A percentile compares a stretch with the other conserved stretches of the same genome.
These are phyloP conservation scores for Phialemonium atrogriseum DNA, from an alignment of 2,329 filamentous ascomycete genomes.

Conservation along the genomic window DNA sequence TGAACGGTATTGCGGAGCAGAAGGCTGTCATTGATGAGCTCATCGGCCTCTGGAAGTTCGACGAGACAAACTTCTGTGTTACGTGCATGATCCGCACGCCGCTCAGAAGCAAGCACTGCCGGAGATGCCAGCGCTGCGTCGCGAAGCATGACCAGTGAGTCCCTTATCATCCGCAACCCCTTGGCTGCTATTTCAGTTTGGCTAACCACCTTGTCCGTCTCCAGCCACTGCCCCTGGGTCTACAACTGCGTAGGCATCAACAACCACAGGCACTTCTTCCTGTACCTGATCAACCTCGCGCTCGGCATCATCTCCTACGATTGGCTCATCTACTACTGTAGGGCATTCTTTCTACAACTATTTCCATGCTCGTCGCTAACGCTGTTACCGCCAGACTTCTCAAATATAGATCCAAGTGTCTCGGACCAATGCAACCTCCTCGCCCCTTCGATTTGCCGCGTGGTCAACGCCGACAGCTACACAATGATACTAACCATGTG, in stretches of 20 bases:
- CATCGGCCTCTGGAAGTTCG: constrained; percentile 77
- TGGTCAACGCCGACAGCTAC: constrained; percentile 75
- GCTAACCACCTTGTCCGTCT: constrained; percentile 2
- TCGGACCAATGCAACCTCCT: constrained; percentile 64
- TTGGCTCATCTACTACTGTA: constrained; percentile 64
- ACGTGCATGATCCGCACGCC: constrained; percentile 92
- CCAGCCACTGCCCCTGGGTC: constrained; percentile 92
- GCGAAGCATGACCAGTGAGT: constrained; percentile 94
- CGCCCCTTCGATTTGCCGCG: constrained; percentile 63
- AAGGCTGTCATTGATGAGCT: constrained; percentile 84
- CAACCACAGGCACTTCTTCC: constrained; percentile 91
- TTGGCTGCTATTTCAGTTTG: not conserved
- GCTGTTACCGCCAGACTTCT: constrained; percentile 44
- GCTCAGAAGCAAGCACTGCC: constrained; percentile 91
- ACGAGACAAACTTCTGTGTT: constrained; percentile 90
- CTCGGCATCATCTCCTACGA: constrained; percentile 67
- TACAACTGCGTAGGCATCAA: constrained; percentile 94
- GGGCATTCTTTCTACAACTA: constrained; percentile 20
- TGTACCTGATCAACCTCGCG: constrained; percentile 76
- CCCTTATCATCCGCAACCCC: too few species aligned
- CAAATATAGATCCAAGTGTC: constrained; percentile 43
- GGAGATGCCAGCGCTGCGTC: constrained; percentile 82
- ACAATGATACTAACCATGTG: constrained; percentile 73
- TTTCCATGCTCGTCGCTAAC: not conserved
- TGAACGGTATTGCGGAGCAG: constrained; percentile 81